phyloP scores from a whole-genome alignment of 2,329 filamentous ascomycete genomes.

The Colletotrichum truncatum region DNA sequence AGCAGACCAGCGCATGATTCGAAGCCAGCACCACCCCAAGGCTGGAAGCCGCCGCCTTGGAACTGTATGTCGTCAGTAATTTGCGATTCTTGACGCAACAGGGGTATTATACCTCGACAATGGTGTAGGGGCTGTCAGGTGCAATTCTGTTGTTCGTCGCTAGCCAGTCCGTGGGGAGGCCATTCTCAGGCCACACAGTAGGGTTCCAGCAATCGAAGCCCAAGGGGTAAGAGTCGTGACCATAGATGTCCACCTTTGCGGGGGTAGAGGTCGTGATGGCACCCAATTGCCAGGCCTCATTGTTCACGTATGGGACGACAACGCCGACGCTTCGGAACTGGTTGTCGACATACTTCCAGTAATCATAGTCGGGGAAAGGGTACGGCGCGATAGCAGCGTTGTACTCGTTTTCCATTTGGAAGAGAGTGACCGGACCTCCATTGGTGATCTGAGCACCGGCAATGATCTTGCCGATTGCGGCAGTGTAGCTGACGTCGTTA shows the following conservation, averaged over 20 bases:
- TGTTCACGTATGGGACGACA: slow-evolving; percentile 74
- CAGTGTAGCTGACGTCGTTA: slow-evolving; percentile 56
- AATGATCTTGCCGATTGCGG: slow-evolving; percentile 66
- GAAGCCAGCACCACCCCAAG: slow-evolving; percentile 76
- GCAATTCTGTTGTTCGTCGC: slow-evolving; percentile 67
- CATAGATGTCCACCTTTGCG: slow-evolving; percentile 48
- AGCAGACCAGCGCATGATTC: slow-evolving; percentile 70
- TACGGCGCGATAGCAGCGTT: slow-evolving; percentile 42
- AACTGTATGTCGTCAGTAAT: slow-evolving; percentile 44
- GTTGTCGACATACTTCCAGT: slow-evolving; percentile 73
- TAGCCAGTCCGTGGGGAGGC: slow-evolving; percentile 67
- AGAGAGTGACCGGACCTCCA: slow-evolving; percentile 75
- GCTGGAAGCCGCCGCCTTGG: slow-evolving; percentile 73
- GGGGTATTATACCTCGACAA: slow-evolving; percentile 58
- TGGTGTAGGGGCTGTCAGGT: slow-evolving; percentile 71
- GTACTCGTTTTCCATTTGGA: slow-evolving; percentile 79
- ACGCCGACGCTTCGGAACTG: slow-evolving; percentile 72
- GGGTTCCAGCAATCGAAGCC: slow-evolving; percentile 56
- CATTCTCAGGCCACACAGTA: slow-evolving; percentile 64
- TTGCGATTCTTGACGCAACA: neutral
- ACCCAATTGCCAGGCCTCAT: slow-evolving; percentile 63
- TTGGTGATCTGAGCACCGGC: slow-evolving; percentile 78
- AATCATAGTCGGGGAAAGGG: slow-evolving; percentile 68
- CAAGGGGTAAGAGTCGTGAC: slow-evolving; percentile 58
- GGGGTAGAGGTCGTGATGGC: slow-evolving; percentile 32